Evolutionary conservation across 306 rosid species (phyloP).

Genomic region (Casuarina glauca): DNA sequence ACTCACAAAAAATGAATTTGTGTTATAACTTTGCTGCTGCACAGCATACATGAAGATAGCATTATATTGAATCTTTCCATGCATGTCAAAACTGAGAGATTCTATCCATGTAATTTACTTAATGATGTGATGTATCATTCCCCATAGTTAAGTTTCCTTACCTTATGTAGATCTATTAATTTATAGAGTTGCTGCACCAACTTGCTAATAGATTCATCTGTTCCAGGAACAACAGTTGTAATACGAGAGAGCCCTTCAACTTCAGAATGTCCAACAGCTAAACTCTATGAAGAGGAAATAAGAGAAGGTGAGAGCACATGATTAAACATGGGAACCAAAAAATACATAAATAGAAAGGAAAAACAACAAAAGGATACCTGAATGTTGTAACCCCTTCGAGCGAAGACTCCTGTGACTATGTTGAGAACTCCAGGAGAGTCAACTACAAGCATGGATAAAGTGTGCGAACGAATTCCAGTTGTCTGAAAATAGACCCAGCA

Average conservation of each 20-base stretch:
- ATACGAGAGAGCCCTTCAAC: conserved; percentile 79
- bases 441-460: conserved; percentile 75
- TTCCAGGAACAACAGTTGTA: conserved; percentile 89
- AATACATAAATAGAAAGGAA: background rate
- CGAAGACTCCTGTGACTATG: conserved; percentile 75
- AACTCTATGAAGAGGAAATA: conserved; percentile 56
- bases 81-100: background rate
- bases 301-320: conserved; percentile 17
- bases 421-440: conserved; percentile 83
- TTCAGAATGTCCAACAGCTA: conserved; percentile 89
- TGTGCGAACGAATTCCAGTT: conserved; percentile 76
- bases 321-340: conserved; percentile 7
- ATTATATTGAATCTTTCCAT: conserved; percentile 13
- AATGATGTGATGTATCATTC: conserved; percentile 20
- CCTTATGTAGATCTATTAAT: conserved; percentile 73
- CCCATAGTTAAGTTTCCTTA: conserved; percentile 34
- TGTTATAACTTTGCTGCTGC: background rate
- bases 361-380: conserved; percentile 48
- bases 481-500: conserved; percentile 47
- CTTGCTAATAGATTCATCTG: conserved; percentile 75
- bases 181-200: conserved; percentile 78
- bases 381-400: conserved; percentile 87
- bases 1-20: background rate
- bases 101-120: conserved; percentile 16
- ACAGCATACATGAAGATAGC: background rate